Evolutionary conservation across 345 rosid species (phyloP).

Genomic region (Hibiscus tridactylites): DNA sequence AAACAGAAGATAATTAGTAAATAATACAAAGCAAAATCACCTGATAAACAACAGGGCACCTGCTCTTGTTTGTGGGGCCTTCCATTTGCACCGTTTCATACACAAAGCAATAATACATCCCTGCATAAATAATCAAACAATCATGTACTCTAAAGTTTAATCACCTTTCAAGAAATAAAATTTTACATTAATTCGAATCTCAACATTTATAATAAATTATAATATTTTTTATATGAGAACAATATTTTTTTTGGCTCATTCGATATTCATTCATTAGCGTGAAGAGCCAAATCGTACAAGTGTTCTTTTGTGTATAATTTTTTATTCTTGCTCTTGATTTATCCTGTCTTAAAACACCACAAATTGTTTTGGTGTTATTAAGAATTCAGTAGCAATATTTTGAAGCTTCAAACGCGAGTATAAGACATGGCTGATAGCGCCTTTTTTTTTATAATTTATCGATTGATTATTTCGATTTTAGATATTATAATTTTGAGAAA

Average conservation of each 20-base stretch:
- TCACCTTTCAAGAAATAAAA: too few species aligned
- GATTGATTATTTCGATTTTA: too few species aligned
- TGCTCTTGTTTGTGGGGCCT: background rate
- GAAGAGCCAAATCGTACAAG: background rate
- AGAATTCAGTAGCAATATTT: too few species aligned
- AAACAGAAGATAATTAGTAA: background rate
- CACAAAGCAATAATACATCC: background rate
- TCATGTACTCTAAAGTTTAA: background rate
- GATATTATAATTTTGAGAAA: too few species aligned
- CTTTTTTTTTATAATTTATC: too few species aligned
- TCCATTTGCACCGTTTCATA: background rate
- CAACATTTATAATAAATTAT: background rate
- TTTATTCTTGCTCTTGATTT: background rate
- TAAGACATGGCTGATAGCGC: too few species aligned
- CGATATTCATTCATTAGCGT: conserved; percentile 6
- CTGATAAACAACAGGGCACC: background rate
- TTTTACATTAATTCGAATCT: background rate
- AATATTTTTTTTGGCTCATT: background rate
- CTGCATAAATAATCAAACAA: background rate
- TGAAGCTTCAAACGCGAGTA: too few species aligned
- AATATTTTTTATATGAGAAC: background rate
- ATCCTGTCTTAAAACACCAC: background rate
- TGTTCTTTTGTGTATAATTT: too few species aligned
- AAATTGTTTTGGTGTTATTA: too few species aligned
- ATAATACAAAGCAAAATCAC: background rate